Conservation (phyloP, 768 basidiomycete species). For the Pulveroboletus sp. region DNA sequence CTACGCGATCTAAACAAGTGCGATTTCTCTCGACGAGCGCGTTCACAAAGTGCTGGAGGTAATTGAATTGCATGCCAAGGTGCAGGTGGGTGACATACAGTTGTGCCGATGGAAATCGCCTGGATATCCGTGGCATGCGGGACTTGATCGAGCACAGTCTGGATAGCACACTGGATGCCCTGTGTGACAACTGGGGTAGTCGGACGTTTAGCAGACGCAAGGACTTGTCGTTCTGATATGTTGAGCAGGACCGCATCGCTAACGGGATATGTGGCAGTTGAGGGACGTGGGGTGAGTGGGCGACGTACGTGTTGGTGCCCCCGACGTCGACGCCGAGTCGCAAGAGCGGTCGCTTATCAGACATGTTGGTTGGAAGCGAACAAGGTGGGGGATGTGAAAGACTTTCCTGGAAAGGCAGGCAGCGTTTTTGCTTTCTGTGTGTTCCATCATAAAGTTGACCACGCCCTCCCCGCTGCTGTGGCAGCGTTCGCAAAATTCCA, state of each 20-base stretch:
- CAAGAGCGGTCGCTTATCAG: neutral
- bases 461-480: neutral
- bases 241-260: conserved; percentile 33
- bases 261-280: neutral
- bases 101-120: conserved; percentile 58
- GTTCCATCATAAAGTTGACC: conserved; percentile 3
- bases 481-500: conserved; percentile 7
- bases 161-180: conserved; percentile 53
- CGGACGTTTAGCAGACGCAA: conserved; percentile 40
- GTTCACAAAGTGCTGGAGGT: conserved; percentile 47
- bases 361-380: neutral
- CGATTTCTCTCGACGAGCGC: conserved; percentile 56
- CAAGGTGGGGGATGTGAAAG: conserved; percentile 2
- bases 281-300: no score
- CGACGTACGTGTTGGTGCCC: conserved; percentile 31
- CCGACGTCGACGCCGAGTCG: conserved; percentile 34
- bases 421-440: neutral
- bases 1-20: conserved; percentile 51
- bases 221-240: conserved; percentile 11
- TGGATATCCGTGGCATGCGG: conserved; percentile 36
- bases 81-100: conserved; percentile 29
- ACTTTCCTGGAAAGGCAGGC: neutral
- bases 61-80: neutral
- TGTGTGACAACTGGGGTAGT: conserved; percentile 56
- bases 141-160: conserved; percentile 38